Base-by-base conservation (phyloP, 164 flowering plant species). In the Cinnamomum micranthum region DNA sequence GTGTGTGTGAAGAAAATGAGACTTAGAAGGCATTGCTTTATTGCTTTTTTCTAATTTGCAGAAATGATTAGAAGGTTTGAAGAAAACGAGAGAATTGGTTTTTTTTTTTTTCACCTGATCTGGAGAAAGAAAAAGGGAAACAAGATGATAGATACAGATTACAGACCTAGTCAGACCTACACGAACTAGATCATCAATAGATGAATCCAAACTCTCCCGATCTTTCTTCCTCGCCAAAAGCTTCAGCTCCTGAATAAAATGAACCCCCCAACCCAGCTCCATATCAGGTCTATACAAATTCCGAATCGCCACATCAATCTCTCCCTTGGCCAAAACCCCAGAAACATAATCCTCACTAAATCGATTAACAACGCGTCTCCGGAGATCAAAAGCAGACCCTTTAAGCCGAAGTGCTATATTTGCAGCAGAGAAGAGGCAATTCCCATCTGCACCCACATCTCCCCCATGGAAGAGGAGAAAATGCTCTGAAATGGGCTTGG, bases 381-480 rank as follows among this genome's bases (percentile, higher is more conserved):
- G 41, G 6, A 76, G 78, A 64, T 76, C 78, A 2, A 62, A 50
- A 13, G 74, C 50, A n/a, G 69, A 55, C 12, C 74, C 71, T 6
- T 71, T 28, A 2, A 76, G 65, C 65, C 70, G 25, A 63, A 76
- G 27, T 4, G 78, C 65, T 68, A 25, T 51, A 27, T 65, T 71
- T 12, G 78, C 73, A 5, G 78, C 74, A 20, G 75, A 63, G 74
- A 76, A 76, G 55, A 76, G 78, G 35, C 78, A 76, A 35, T 76
- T 76, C 23, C 78, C 78, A 68, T 76, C 78, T 27, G 78, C 69
- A 5, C 68, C 78, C n/a, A 76, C 78, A n/a, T 76, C 74, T 51
- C 78, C 78, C 1, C 78, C 78, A 51, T 76, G 78, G 22, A 76
- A 76, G 60, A 76, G 78, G 23, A 65, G 70, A 35, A 71, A 76